These are phyloP conservation scores for Picochlorum sp. DNA, from an alignment of 139 green algal genomes.

Conservation along the genomic window DNA sequence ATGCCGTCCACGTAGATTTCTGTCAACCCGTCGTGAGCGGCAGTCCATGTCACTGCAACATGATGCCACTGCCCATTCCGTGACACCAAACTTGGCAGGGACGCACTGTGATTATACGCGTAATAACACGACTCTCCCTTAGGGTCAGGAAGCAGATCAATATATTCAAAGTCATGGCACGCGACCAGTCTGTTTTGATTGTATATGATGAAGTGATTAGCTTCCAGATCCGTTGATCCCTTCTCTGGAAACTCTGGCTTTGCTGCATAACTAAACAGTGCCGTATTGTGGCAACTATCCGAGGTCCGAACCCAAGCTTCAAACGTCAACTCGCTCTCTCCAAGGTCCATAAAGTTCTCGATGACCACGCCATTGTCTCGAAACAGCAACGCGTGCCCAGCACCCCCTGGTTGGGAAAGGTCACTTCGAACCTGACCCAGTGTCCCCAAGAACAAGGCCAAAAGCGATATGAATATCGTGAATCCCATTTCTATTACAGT, in stretches of 20 bases:
- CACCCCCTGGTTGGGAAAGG: conserved; percentile 33
- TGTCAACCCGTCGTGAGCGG: conserved; percentile 48
- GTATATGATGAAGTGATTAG: conserved; percentile 80
- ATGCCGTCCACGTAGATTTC: conserved; percentile 75
- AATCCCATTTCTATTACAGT: neutral
- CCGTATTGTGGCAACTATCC: conserved; percentile 66
- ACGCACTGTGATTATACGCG: conserved; percentile 25
- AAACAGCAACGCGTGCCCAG: conserved; percentile 69
- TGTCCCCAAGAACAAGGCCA: neutral
- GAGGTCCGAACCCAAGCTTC: conserved; percentile 69
- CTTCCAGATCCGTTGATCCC: conserved; percentile 36
- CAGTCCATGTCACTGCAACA: conserved; percentile 73
- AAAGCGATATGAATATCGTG: too few relatives aligned
- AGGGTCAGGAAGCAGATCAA: conserved; percentile 59
- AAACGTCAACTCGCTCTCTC: neutral
- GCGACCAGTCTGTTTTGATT: conserved; percentile 50
- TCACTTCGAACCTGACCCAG: conserved; percentile 7
- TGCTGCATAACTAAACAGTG: conserved; percentile 71
- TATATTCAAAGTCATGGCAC: conserved; percentile 65
- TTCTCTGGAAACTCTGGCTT: conserved; percentile 28
- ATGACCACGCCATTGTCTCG: conserved; percentile 63
- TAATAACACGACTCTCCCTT: conserved; percentile 45
- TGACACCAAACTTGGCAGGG: conserved; percentile 40
- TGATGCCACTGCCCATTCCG: conserved; percentile 69
- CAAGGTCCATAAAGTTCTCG: conserved; percentile 44